Evolutionary conservation across 106 monocot species (phyloP).

Genomic region (Alisma plantagoaquatica): DNA sequence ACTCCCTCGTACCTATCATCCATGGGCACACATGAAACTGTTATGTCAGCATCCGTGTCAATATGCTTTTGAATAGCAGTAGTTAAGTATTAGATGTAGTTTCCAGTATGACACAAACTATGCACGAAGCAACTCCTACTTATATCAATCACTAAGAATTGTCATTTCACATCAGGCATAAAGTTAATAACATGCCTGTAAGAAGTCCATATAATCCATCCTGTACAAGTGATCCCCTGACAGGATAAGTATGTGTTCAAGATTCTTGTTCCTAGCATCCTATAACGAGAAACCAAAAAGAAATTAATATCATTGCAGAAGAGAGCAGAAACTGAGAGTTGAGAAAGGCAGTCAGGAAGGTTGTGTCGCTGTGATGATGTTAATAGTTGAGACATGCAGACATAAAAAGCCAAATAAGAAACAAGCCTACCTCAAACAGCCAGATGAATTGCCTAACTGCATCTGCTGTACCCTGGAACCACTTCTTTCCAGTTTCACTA

Average conservation of each 20-base stretch:
- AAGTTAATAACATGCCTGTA: slow-evolving; percentile 61
- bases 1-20: slow-evolving; percentile 52
- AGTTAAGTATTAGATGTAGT: too few species aligned
- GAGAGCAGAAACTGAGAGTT: too few species aligned
- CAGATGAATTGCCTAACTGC: slow-evolving; percentile 92
- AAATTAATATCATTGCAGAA: too few species aligned
- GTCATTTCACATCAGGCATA: too few species aligned
- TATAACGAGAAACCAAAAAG: slow-evolving; percentile 27
- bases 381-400: too few species aligned
- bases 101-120: too few species aligned
- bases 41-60: slow-evolving; percentile 63
- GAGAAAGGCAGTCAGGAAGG: too few species aligned
- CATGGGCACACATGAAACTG: slow-evolving; percentile 76
- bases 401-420: too few species aligned
- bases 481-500: slow-evolving; percentile 82
- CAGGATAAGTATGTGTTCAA: slow-evolving; percentile 73
- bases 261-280: slow-evolving; percentile 69
- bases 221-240: slow-evolving; percentile 86
- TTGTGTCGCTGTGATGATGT: too few species aligned
- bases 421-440: slow-evolving; percentile 69
- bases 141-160: too few species aligned
- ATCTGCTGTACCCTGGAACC: slow-evolving; percentile 98
- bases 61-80: slow-evolving; percentile 92
- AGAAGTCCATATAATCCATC: slow-evolving; percentile 91
- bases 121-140: too few species aligned